Percentiles rank a stretch among this genome's conserved stretches.
phyloP scores from a whole-genome alignment of 2,329 filamentous ascomycete genomes.

The Neodidymelliopsis sp. region DNA sequence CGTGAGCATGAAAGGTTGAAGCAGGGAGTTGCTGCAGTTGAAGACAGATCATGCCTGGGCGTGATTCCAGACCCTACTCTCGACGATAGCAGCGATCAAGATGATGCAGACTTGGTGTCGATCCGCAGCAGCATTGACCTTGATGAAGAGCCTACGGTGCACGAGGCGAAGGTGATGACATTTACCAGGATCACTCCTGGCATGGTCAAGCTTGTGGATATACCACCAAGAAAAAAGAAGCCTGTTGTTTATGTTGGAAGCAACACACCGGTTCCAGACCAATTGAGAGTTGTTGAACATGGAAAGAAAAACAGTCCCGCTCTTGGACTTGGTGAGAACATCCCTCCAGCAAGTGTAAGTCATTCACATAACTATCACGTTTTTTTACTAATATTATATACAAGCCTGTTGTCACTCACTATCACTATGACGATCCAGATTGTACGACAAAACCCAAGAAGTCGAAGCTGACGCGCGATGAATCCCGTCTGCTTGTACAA shows the following conservation, averaged over 20 bases:
- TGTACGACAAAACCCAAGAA: constrained; percentile 15
- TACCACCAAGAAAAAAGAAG: constrained; percentile 23
- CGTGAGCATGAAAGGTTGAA: constrained; percentile 23
- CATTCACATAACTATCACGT: accelerated
- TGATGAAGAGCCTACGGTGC: constrained; percentile 29
- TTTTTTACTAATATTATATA: not conserved
- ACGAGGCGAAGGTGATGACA: constrained; percentile 19
- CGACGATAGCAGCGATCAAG: not conserved
- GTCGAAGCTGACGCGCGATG: constrained; percentile 18
- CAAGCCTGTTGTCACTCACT: constrained; percentile 4
- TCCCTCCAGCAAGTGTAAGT: constrained; percentile 1
- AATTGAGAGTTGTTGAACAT: not conserved
- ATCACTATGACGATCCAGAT: constrained; percentile 3
- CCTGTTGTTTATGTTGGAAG: not conserved
- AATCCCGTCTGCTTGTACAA: constrained; percentile 20
- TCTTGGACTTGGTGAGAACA: not conserved
- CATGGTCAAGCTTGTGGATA: constrained; percentile 32
- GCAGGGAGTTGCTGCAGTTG: not conserved
- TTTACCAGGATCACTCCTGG: constrained; percentile 24
- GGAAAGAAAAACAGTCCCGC: not conserved
- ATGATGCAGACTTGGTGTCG: constrained; percentile 21
- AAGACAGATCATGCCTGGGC: not conserved
- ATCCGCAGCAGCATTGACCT: constrained; percentile 28
- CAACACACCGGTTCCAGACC: not conserved
- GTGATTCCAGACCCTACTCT: not conserved